A percentile compares a stretch with the other conserved stretches of the same genome.
Conservation (phyloP, 2,329 filamentous ascomycete species). For the Westerdykella sp. region DNA sequence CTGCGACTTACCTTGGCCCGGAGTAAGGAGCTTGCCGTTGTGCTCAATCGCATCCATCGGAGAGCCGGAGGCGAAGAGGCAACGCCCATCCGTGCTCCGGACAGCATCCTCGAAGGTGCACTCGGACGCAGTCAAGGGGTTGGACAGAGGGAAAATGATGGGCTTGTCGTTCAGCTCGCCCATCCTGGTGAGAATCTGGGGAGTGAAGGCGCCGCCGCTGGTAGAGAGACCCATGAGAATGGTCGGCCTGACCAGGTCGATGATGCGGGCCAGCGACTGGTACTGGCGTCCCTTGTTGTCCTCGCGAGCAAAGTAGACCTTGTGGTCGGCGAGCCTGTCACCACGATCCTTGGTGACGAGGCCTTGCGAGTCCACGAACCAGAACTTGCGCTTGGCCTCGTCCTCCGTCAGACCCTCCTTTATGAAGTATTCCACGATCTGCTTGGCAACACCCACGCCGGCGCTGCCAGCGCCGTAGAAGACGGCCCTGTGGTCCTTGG, state of each 20-base stretch:
- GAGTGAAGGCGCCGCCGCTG: constrained; percentile 90
- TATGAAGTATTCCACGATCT: constrained; percentile 95
- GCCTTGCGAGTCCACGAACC: constrained; percentile 94
- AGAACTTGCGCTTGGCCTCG: constrained; percentile 86
- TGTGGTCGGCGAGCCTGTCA: constrained; percentile 88
- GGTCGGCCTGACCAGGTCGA: constrained; percentile 90
- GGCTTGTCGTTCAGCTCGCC: constrained; percentile 63
- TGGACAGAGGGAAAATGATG: constrained; percentile 80
- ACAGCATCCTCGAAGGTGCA: constrained; percentile 95
- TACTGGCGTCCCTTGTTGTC: constrained; percentile 61
- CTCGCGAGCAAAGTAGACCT: constrained; percentile 60
- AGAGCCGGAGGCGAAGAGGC: constrained; percentile 90
- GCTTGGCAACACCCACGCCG: constrained; percentile 94
- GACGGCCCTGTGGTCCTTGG: constrained; percentile 87
- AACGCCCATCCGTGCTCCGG: constrained; percentile 81
- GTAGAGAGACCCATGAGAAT: constrained; percentile 92
- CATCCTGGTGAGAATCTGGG: constrained; percentile 65
- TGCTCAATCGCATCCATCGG: constrained; percentile 67
- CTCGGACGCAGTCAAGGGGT: constrained; percentile 93
- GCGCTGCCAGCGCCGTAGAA: constrained; percentile 96
- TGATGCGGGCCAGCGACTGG: constrained; percentile 79
- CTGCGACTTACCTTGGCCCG: constrained; percentile 40
- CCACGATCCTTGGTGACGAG: constrained; percentile 90
- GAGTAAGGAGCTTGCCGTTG: constrained; percentile 42
- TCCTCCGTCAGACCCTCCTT: constrained; percentile 84